Conservation (phyloP, 2,329 filamentous ascomycete genomes). For the Arthroderma uncinatum region DNA sequence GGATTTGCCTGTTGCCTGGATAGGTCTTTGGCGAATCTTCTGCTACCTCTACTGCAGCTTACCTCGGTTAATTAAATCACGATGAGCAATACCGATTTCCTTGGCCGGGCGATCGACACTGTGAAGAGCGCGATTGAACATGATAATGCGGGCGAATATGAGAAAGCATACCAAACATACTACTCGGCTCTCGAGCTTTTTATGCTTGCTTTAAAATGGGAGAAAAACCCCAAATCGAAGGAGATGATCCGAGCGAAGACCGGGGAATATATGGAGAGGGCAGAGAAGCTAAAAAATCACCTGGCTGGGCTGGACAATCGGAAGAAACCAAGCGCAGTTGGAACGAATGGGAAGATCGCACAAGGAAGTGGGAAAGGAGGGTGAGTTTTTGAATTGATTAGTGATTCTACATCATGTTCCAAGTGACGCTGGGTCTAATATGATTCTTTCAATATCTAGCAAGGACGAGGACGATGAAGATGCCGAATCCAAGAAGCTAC, state of each 20-base stretch:
- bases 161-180: slow-evolving; percentile 92
- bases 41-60: background rate
- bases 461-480: slow-evolving; percentile 60
- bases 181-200: slow-evolving; percentile 94
- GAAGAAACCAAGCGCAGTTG: slow-evolving; percentile 42
- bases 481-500: slow-evolving; percentile 88
- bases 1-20: background rate
- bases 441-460: slow-evolving; percentile 15
- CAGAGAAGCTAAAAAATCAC: slow-evolving; percentile 93
- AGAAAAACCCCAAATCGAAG: slow-evolving; percentile 95
- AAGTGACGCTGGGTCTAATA: background rate
- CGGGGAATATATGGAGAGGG: slow-evolving; percentile 94
- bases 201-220: slow-evolving; percentile 98
- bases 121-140: slow-evolving; percentile 97
- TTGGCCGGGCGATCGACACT: slow-evolving; percentile 88
- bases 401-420: slow-evolving; percentile 1
- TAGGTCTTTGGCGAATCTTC: background rate
- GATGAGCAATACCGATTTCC: slow-evolving; percentile 96
- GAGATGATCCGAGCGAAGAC: slow-evolving; percentile 95
- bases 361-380: slow-evolving; percentile 46
- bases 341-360: slow-evolving; percentile 42
- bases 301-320: slow-evolving; percentile 52
- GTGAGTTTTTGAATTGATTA: slow-evolving; percentile 26
- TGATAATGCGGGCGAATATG: slow-evolving; percentile 91
- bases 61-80: slow-evolving; percentile 20